Conservation (phyloP, 768 basidiomycete species). For the Omphalotus guepiniiformis region DNA sequence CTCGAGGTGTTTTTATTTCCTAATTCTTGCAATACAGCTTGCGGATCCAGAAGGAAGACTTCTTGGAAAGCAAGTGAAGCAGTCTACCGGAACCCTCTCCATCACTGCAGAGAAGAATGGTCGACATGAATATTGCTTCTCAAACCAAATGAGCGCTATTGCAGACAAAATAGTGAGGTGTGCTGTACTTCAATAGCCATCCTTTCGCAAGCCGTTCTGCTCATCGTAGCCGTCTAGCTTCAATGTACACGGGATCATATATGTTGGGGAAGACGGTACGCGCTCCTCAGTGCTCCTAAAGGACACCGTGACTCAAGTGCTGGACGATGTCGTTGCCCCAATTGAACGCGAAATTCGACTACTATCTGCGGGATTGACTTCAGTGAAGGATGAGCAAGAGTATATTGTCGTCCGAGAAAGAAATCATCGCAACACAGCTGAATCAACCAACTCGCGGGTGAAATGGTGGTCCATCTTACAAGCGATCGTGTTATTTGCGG, state of each 20-base stretch:
- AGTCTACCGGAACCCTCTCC: constrained; percentile 85
- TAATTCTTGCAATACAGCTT: constrained; percentile 46
- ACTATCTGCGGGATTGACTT: constrained; percentile 72
- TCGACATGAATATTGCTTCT: constrained; percentile 94
- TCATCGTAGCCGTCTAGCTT: constrained; percentile 51
- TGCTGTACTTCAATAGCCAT: constrained; percentile 16
- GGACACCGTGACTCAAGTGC: background rate
- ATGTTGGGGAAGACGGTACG: constrained; percentile 84
- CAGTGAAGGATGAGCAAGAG: constrained; percentile 98
- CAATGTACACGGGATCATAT: constrained; percentile 97
- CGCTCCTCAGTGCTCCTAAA: constrained; percentile 2
- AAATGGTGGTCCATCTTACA: constrained; percentile 99
- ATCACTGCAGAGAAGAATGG: constrained; percentile 88
- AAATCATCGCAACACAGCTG: constrained; percentile 90
- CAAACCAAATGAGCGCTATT: constrained; percentile 96
- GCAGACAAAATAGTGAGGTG: constrained; percentile 95
- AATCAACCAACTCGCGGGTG: constrained; percentile 90
- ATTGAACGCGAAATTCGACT: constrained; percentile 93
- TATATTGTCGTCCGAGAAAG: constrained; percentile 94
- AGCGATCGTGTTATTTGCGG: constrained; percentile 76
- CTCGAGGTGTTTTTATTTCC: background rate
- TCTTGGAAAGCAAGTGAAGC: constrained; percentile 76
- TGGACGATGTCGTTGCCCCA: constrained; percentile 79
- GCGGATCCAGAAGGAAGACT: constrained; percentile 66
- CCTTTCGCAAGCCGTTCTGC: no score